phyloP scores from a whole-genome alignment of 106 monocot species.

The Dendrobium nobile region DNA sequence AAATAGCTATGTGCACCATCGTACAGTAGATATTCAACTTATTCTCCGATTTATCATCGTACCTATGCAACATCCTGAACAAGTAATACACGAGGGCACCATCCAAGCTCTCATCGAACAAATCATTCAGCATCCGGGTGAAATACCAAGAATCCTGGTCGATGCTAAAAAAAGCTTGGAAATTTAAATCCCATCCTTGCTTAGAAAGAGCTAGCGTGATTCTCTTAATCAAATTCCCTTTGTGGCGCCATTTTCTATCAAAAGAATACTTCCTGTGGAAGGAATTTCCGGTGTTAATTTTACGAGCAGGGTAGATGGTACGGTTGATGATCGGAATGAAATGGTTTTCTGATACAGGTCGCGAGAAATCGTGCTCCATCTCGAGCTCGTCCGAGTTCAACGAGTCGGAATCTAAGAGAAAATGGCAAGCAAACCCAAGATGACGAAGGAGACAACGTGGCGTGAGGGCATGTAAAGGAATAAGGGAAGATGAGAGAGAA shows the following conservation, averaged over 20 bases:
- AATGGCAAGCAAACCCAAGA: conserved; percentile 10
- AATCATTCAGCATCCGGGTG: conserved; percentile 12
- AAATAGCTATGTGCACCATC: conserved; percentile 38
- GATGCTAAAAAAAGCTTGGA: background rate
- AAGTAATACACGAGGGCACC: conserved; percentile 36
- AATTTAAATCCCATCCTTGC: conserved; percentile 9
- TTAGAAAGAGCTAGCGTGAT: conserved; percentile 6
- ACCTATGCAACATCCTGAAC: conserved; percentile 25
- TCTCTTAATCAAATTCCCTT: background rate
- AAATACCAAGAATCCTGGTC: conserved; percentile 13
- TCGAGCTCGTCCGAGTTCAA: background rate
- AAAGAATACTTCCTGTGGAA: background rate
- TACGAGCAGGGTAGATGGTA: background rate
- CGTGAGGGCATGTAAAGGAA: background rate
- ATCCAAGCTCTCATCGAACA: conserved; percentile 34
- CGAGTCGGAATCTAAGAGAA: background rate
- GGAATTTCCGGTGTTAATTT: background rate
- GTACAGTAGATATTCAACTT: conserved; percentile 18
- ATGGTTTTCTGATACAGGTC: background rate
- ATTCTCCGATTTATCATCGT: conserved; percentile 9
- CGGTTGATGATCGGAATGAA: background rate
- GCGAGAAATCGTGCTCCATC: background rate
- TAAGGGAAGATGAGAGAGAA: background rate
- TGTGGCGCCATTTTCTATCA: background rate
- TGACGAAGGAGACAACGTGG: conserved; percentile 6